Base-by-base conservation (phyloP, 2,329 filamentous ascomycete species). In the Pseudogymnoascus sp. region DNA sequence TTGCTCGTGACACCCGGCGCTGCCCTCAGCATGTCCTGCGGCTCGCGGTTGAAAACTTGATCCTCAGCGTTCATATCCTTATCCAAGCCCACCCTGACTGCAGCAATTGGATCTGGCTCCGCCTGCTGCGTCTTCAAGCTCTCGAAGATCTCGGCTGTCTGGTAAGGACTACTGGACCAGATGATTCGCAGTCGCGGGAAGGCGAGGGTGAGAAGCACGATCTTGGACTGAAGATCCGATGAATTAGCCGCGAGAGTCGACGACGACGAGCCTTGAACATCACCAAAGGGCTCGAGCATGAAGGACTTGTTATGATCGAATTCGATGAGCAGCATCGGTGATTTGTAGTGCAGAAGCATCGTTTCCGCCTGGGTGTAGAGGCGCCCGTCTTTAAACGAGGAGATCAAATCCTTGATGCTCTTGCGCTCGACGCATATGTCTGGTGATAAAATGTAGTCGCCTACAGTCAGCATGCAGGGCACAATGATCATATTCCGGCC, bases 281-380 rank as follows among this genome's bases (percentile, higher is more conserved):
- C 87, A 58, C 87, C 87, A 69, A 91, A 83, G 0, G 89, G 89
- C 73, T 93, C 94, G 13, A 99, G 86, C 0, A 92, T 97, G 75
- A 99, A 99, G 3, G 91, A 93, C 74, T 96, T 97, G 78, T 96
- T 93, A 72, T 96, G 90, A 73, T 97, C 92, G 74, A 99, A 99
- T 75, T 99, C 94, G 71, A 99, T 97, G 48, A 99, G 84, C 5
- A 99, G 85, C 84, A 97, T 90, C 0, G 92, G 89, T 67, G 77
- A 86, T 71, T 89, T 89, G 83, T 99, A 99, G 77, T 97, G 87
- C 73, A 91, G 86, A 63, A 95, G 88, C 93, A 99, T 97, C 58
- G 89, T 87, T 75, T 97, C 93, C 41, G 89, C 89, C 78, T 99
- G 94, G 68, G 85, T 90, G 78, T 91, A 99, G 12, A 99, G 82